Evolutionary conservation across 2,329 filamentous ascomycete species (phyloP), one percentile per base, ranked within the genome.

Genomic region (Teratosphaeriaceae sp.): DNA sequence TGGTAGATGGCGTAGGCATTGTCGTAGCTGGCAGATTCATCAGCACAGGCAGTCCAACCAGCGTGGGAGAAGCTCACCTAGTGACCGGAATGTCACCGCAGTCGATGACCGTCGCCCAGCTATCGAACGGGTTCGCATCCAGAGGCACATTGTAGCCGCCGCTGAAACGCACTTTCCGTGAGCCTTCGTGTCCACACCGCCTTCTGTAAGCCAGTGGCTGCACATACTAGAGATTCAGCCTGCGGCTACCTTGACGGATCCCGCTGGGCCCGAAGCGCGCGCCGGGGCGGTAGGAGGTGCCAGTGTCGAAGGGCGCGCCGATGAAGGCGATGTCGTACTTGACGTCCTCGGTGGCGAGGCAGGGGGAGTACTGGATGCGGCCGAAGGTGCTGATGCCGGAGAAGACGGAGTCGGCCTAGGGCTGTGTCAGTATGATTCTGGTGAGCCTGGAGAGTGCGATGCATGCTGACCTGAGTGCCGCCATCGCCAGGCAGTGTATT

Each of bases 351-450:
- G 76, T 81, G n/a, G 77, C 71, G 3, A 94, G 71, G 61, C 87
- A 94, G 2, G 85, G 84, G 45, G 75, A 78, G 65, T 94, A 92
- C 5, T 82, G 80, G 31, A 92, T 69, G 39, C 85, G 80, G 9
- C 85, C 87, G 60, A 92, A 92, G 6, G 87, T 94, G 1, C 84
- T 85, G 58, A 94, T 92, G 21, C 87, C 87, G 1, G 85, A 90
- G 67, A 92, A 94, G 45, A 92, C 85, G 1, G 85, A 88, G 63
- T 94, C 86, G 46, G 86, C 86, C 83, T 89, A 16, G 29, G n/a
- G 3, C 9, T 40, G 16, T 15, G 38, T 23, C 8, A 16, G 18
- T 34, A 23, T 13, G n/a, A 15, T 6, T 3, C 23, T 30, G 24
- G 22, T 30, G 6, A 3, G 16, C 30, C 15, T 29, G 27, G 20